Evolutionary conservation across 495 filamentous ascomycete genomes (phyloP), one percentile per base, ranked within the genome.

Genomic region (Pseudomonodictys pantanalensis): DNA sequence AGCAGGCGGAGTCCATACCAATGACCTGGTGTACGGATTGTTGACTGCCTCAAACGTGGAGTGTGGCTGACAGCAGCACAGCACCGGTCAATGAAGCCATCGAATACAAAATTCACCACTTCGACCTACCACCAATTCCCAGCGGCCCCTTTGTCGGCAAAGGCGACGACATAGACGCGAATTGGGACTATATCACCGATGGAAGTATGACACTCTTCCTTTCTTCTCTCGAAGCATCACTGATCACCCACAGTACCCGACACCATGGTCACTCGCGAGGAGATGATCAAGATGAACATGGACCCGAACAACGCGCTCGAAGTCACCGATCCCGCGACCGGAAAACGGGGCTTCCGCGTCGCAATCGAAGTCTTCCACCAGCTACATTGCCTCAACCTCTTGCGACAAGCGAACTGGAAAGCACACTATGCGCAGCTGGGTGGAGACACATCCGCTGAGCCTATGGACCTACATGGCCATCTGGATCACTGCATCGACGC

Each of bases 321-420:
- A 57, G 26, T 49, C 43, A 57, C 54, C 8, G 54, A 57, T 24
- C 54, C 54, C 10, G 3, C 2, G 23, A 57, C 54, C 41, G 54
- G 54, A 11, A 47, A 39, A 47, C 54, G 54, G 15, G 54, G 54
- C 42, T 57, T 48, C 43, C 54, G 54, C 26, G 54, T 57, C 17
- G 54, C 54, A 17, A 57, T 57, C 25, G 54, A 57, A 57, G 54
- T 57, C 43, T 57, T 57, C 38, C 54, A 57, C 43, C 54, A 57
- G 20, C 54, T 57, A 23, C 54, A 57, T 26, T 57, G 54, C 22
- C 43, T 57, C n/a, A 57, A 57, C 18, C 54, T 57, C 6, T 20
- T 57, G 20, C 42, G 54, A 47, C 54, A 57, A 39, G 54, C 54
- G 9, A 57, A 57, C 22, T 30, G 49, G 28, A 57, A 48, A 28